Evolutionary conservation across 176 grass and related monocot species (phyloP), one percentile per base, ranked within the genome.

Genomic region (Avena eriantha): DNA sequence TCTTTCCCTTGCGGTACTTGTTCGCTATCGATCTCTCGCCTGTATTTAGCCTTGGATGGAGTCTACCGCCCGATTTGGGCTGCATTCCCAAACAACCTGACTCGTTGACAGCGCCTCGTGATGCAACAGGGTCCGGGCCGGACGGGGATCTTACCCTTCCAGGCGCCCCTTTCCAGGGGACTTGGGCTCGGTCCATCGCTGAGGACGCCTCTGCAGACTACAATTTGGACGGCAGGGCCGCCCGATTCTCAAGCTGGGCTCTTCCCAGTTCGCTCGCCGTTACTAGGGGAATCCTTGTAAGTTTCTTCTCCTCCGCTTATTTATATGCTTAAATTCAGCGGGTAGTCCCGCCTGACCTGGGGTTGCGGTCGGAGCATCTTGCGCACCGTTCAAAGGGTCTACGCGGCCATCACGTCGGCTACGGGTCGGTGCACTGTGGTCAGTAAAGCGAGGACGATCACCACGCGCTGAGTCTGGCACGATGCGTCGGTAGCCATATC

Each of bases 1-100:
- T 91, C 89, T 94, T 91, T 94, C 92, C 91, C 80, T 93, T 75
- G 76, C 80, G 84, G 80, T 93, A 93, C 91, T 93, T 93, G 86
- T 92, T 92, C 84, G 88, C 92, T 91, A 87, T 82, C 83, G 75
- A 80, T 94, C 86, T 87, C 86, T 91, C 82, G 86, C 83, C 87
- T 33, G 82, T 90, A 93, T 93, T 89, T 86, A 79, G 84, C 88
- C 87, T 86, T 93, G 80, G 86, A 89, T 88, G 57, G 76, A 86
- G 86, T 88, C 90, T 93, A 93, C 86, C 91, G 86, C 82, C 84
- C 70, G 58, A 90, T 81, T 87, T 36, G 86, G 88, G 82, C 81
- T 91, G 80, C 85, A 91, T 84, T 91, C 89, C 89, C 85, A 91
- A 91, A 88, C 89, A 91, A 84, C 85, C 89, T 85, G 85, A 92